phyloP scores from a whole-genome alignment of 2,329 filamentous ascomycete genomes.

The Rutstroemia sp. region DNA sequence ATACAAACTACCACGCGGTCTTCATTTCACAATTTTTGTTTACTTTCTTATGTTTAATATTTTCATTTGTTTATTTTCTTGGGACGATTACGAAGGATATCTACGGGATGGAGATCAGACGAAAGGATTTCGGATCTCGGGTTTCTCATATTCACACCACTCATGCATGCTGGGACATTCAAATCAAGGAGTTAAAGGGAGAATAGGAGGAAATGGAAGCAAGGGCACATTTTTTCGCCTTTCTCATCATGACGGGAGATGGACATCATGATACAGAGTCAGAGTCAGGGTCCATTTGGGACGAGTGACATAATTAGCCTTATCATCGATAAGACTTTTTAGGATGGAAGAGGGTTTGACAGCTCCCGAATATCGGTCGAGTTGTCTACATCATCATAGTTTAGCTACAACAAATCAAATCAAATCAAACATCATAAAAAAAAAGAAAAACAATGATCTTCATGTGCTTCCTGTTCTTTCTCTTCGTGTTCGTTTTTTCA shows the following conservation, averaged over 20 bases:
- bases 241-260: neutral
- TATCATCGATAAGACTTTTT: too few relatives aligned
- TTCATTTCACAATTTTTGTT: too few relatives aligned
- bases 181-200: neutral
- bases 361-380: neutral
- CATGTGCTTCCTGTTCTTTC: too few relatives aligned
- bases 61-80: neutral
- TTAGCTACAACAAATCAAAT: neutral
- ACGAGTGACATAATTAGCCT: neutral
- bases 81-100: neutral
- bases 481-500: too few relatives aligned
- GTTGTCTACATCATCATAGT: neutral
- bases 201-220: neutral
- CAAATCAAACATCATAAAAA: neutral
- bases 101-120: neutral
- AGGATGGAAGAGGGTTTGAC: neutral
- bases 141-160: neutral
- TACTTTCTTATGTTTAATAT: too few relatives aligned
- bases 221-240: neutral
- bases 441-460: neutral
- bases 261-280: neutral
- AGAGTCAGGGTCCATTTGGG: neutral
- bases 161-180: neutral
- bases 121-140: neutral
- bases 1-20: neutral